Conservation (phyloP, 176 grass and related monocot species). For the Saccharum spontaneum region DNA sequence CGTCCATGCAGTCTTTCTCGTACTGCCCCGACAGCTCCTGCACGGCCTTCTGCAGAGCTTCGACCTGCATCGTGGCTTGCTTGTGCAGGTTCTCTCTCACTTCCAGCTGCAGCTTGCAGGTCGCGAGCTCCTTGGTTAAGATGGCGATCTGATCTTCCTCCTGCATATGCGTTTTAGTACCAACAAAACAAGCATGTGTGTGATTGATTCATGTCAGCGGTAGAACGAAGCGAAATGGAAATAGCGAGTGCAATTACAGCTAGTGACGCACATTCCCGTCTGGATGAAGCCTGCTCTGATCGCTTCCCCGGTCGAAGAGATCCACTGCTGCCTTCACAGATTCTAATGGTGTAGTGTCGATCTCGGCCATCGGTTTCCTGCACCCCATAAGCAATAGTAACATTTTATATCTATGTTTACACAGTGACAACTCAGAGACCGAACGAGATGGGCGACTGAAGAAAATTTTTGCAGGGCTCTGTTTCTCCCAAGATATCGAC, state of each 20-base stretch:
- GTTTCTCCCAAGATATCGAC: neutral
- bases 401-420: too few relatives aligned
- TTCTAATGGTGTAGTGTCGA: slow-evolving; percentile 44
- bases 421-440: too few relatives aligned
- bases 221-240: neutral
- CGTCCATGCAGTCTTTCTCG: neutral
- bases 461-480: neutral
- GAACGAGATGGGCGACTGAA: neutral
- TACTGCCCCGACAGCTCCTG: neutral
- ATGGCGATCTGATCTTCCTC: slow-evolving; percentile 3
- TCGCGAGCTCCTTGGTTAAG: slow-evolving; percentile 38
- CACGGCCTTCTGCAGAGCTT: slow-evolving; percentile 30
- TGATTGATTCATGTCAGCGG: neutral
- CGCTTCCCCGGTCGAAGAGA: slow-evolving; percentile 36
- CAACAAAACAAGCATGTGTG: neutral
- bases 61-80: slow-evolving; percentile 13
- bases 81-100: slow-evolving; percentile 29
- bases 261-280: slow-evolving; percentile 21
- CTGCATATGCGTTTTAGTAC: neutral
- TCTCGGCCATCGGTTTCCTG: slow-evolving; percentile 44
- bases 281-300: slow-evolving; percentile 35
- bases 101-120: slow-evolving; percentile 46
- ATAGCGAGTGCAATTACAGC: neutral
- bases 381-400: neutral
- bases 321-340: slow-evolving; percentile 31